phyloP scores from a whole-genome alignment of 1,139 yeast genomes.

The Blastobotrys ciferrii region DNA sequence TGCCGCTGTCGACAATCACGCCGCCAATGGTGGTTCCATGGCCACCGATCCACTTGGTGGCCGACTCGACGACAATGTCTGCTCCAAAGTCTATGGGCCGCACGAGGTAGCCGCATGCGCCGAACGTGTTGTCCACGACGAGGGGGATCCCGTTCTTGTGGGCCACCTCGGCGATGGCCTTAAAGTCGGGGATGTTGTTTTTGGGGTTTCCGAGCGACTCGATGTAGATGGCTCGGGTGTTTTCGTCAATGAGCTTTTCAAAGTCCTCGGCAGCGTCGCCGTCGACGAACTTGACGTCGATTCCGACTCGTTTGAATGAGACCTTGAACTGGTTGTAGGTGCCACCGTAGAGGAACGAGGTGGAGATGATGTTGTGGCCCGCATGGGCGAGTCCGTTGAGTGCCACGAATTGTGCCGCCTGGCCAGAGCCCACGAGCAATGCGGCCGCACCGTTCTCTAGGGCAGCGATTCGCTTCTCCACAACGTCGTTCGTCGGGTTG shows the following conservation, averaged over 20 bases:
- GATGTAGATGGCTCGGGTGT: slow-evolving; percentile 84
- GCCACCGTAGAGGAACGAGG: slow-evolving; percentile 93
- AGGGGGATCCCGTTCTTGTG: slow-evolving; percentile 88
- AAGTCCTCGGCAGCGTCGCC: slow-evolving; percentile 74
- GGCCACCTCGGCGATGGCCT: slow-evolving; percentile 69
- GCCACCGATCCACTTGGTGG: slow-evolving; percentile 98
- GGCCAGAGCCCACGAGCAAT: slow-evolving; percentile 89
- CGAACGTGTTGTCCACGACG: slow-evolving; percentile 95
- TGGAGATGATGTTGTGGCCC: slow-evolving; percentile 87
- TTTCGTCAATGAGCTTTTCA: slow-evolving; percentile 70
- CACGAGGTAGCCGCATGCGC: slow-evolving; percentile 90
- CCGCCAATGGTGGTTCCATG: slow-evolving; percentile 97
- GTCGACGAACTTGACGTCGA: slow-evolving; percentile 77
- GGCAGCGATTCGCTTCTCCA: slow-evolving; percentile 89
- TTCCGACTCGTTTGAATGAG: slow-evolving; percentile 82
- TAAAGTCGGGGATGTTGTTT: slow-evolving; percentile 90
- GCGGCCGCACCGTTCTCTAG: slow-evolving; percentile 92
- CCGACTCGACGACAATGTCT: slow-evolving; percentile 81
- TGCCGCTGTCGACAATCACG: slow-evolving; percentile 83
- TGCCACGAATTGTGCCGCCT: slow-evolving; percentile 89
- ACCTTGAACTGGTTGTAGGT: slow-evolving; percentile 87
- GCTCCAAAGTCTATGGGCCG: slow-evolving; percentile 89
- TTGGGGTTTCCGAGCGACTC: slow-evolving; percentile 95
- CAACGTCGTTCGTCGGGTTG: slow-evolving; percentile 90
- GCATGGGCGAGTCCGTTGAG: slow-evolving; percentile 78